Percentiles rank a stretch among this genome's conserved stretches.
phyloP scores from a whole-genome alignment of 2,329 filamentous ascomycete genomes.

The Parastagonospora avenae region DNA sequence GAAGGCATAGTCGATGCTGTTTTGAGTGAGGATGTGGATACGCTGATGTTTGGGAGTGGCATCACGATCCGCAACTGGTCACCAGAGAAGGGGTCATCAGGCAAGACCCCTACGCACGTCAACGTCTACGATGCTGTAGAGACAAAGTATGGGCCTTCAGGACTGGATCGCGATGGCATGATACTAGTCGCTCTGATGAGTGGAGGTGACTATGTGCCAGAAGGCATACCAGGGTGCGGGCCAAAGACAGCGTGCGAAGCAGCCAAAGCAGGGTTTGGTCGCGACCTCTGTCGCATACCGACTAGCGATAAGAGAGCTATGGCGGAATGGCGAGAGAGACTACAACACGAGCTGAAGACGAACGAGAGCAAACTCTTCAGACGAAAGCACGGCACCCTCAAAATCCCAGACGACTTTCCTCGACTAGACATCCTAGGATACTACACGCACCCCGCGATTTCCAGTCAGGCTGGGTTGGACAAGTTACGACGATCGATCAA shows the following conservation, averaged over 20 bases:
- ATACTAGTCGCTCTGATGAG: slow-evolving; percentile 93
- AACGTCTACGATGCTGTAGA: slow-evolving; percentile 73
- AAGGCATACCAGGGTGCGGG: slow-evolving; percentile 85
- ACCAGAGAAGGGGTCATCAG: slow-evolving; percentile 63
- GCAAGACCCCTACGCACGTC: slow-evolving; percentile 80
- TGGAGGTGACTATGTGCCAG: slow-evolving; percentile 90
- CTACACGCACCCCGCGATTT: slow-evolving; percentile 88
- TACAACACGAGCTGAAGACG: slow-evolving; percentile 77
- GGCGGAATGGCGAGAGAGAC: slow-evolving; percentile 70
- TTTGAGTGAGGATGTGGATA: slow-evolving; percentile 94
- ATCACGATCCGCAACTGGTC: slow-evolving; percentile 83
- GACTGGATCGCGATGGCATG: slow-evolving; percentile 85
- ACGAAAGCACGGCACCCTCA: slow-evolving; percentile 73
- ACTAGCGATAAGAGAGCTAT: slow-evolving; percentile 65
- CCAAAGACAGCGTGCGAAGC: slow-evolving; percentile 89
- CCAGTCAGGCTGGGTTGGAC: slow-evolving; percentile 62
- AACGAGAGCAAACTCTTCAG: slow-evolving; percentile 85
- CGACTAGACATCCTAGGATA: slow-evolving; percentile 78
- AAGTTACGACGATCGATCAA: slow-evolving; percentile 59
- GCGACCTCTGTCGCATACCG: slow-evolving; percentile 70
- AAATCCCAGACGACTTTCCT: slow-evolving; percentile 81
- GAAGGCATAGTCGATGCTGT: slow-evolving; percentile 78
- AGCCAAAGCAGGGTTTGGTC: slow-evolving; percentile 84
- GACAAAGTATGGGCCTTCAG: slow-evolving; percentile 59
- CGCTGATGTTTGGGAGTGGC: slow-evolving; percentile 93